Conservation (phyloP, 2,329 filamentous ascomycete genomes). For the Aureobasidium sp. region DNA sequence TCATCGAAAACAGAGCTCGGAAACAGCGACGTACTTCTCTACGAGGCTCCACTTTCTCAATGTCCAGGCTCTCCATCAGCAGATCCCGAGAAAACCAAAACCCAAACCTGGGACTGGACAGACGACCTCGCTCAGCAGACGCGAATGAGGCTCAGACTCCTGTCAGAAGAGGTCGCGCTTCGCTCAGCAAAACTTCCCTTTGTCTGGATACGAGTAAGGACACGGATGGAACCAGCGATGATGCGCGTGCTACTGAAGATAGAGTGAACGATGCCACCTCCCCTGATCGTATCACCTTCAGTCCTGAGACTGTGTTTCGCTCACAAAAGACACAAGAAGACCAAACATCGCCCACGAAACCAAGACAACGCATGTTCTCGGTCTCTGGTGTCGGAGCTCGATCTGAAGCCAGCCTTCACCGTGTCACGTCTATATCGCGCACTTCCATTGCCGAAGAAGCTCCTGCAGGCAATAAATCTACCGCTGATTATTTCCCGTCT, state of each 20-base stretch:
- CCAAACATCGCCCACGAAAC: background rate
- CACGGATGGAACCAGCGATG: background rate
- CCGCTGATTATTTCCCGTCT: slow-evolving; percentile 15
- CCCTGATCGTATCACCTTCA: slow-evolving; percentile 24
- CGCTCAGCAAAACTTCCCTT: background rate
- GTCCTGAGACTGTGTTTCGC: slow-evolving; percentile 22
- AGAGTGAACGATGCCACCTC: background rate
- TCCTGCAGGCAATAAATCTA: background rate
- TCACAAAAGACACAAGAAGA: slow-evolving; percentile 3
- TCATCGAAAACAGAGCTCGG: slow-evolving; percentile 33
- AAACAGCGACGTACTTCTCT: slow-evolving; percentile 11
- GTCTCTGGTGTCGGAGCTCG: slow-evolving; percentile 27
- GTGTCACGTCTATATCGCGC: slow-evolving; percentile 2
- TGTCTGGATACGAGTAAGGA: background rate
- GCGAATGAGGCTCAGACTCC: background rate
- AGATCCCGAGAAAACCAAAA: background rate
- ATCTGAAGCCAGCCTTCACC: slow-evolving; percentile 23
- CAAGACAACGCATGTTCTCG: background rate
- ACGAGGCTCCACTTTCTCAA: background rate
- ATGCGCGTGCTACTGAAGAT: background rate
- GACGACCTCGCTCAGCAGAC: background rate
- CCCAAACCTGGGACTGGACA: background rate
- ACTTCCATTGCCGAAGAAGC: background rate
- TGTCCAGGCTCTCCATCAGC: background rate
- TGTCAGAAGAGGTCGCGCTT: background rate